A percentile compares a stretch with the other conserved stretches of the same genome.
phyloP scores from a whole-genome alignment of 352 stramenopile species.

The Pythium monospermum region DNA sequence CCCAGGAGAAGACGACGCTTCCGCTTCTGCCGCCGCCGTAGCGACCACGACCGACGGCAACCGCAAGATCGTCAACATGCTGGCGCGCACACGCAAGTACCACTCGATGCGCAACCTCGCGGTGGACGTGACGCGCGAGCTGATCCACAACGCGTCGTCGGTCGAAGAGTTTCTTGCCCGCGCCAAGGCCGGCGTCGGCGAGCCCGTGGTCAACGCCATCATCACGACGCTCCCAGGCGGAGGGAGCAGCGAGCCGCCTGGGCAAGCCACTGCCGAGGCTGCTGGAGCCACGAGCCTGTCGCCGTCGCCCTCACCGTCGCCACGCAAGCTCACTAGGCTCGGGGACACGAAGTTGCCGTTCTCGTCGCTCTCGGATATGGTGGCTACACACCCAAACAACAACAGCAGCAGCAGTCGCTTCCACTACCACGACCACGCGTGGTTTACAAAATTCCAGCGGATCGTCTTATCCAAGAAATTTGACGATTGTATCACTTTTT shows the following conservation, averaged over 20 bases:
- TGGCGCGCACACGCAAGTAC: slow-evolving; percentile 42
- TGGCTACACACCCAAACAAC: no score
- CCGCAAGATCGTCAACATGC: slow-evolving; percentile 7
- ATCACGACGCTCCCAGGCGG: background rate
- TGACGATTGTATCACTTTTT: slow-evolving; percentile 62
- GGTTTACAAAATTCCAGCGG: slow-evolving; percentile 25
- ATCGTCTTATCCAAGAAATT: slow-evolving; percentile 71
- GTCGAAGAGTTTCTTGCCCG: slow-evolving; percentile 32
- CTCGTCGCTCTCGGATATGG: slow-evolving; percentile 10
- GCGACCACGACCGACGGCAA: background rate
- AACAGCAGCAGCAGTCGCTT: no score
- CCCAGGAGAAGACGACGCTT: background rate
- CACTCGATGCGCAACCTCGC: slow-evolving; percentile 52
- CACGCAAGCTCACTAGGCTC: slow-evolving; percentile 12
- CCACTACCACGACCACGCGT: no score
- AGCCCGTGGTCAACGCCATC: background rate
- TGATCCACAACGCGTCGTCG: slow-evolving; percentile 39
- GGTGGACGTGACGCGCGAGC: slow-evolving; percentile 54
- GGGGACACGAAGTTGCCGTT: slow-evolving; percentile 13
- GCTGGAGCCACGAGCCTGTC: background rate
- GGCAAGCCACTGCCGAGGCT: background rate
- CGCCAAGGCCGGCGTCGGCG: slow-evolving; percentile 6
- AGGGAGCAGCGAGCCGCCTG: background rate
- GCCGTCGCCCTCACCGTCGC: background rate
- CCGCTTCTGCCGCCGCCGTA: background rate